Conservation (phyloP, 768 basidiomycete species). For the Phylloporus sp. region DNA sequence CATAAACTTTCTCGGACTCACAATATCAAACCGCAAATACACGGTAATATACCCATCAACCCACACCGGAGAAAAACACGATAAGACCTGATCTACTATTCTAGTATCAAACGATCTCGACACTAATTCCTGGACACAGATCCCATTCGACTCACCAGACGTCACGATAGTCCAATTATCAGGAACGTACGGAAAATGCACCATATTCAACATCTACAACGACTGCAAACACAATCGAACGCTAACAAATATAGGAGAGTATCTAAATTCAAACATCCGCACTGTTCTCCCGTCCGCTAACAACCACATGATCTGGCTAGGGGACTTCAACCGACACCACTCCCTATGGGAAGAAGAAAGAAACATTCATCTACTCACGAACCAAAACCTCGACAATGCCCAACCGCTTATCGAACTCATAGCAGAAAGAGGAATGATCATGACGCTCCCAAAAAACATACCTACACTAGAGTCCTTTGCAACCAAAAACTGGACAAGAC, state of each 20-base stretch:
- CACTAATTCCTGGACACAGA: slow-evolving; percentile 8
- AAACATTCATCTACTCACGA: slow-evolving; percentile 23
- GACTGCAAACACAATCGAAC: not conserved
- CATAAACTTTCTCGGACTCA: slow-evolving; percentile 19
- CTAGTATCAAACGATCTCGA: slow-evolving; percentile 1
- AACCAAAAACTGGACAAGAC: slow-evolving; percentile 31
- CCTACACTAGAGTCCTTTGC: slow-evolving; percentile 20
- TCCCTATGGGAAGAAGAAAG: slow-evolving; percentile 26
- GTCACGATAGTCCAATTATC: not conserved
- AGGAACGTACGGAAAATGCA: not conserved
- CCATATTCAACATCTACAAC: slow-evolving; percentile 7
- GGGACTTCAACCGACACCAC: slow-evolving; percentile 33
- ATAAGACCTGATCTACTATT: not conserved
- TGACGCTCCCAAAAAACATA: slow-evolving; percentile 27
- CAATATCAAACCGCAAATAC: slow-evolving; percentile 14
- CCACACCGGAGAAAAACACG: not conserved
- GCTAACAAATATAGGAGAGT: not conserved
- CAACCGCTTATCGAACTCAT: slow-evolving; percentile 20
- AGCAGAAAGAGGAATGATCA: slow-evolving; percentile 19
- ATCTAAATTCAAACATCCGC: too few species aligned
- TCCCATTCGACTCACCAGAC: not conserved
- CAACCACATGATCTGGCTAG: slow-evolving; percentile 17
- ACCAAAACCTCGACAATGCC: not conserved
- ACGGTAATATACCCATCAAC: slow-evolving; percentile 17
- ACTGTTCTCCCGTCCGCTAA: not conserved